Percentiles rank a stretch among this genome's conserved stretches.
Evolutionary conservation across 768 basidiomycete genomes (phyloP).

Genomic region (Collybiopsis confluens): DNA sequence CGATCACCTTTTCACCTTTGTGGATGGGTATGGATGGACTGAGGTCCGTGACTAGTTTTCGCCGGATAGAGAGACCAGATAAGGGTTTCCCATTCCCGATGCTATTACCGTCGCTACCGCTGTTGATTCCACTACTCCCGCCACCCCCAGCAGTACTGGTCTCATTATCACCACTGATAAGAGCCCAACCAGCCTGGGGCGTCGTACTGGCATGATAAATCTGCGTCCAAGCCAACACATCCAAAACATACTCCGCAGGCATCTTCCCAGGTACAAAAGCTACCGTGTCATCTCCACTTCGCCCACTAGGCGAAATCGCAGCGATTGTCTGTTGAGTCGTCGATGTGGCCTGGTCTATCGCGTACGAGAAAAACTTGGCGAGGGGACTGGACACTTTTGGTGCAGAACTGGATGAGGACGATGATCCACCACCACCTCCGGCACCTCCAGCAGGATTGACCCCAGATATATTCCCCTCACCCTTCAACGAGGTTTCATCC

Average conservation of each 20-base stretch:
- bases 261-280: slow-evolving; percentile 51
- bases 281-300: slow-evolving; percentile 32
- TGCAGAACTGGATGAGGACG: slow-evolving; percentile 20
- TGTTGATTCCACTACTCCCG: no score
- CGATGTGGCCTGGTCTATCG: slow-evolving; percentile 67
- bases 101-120: no score
- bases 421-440: slow-evolving; percentile 38
- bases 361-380: slow-evolving; percentile 66
- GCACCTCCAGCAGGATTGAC: slow-evolving; percentile 7
- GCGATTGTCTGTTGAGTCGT: slow-evolving; percentile 78
- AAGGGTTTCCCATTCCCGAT: slow-evolving; percentile 32
- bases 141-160: slow-evolving; percentile 47
- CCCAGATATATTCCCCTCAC: slow-evolving; percentile 10
- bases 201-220: slow-evolving; percentile 57
- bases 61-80: slow-evolving; percentile 30
- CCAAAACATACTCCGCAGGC: slow-evolving; percentile 79
- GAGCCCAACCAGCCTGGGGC: slow-evolving; percentile 62
- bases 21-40: slow-evolving; percentile 81
- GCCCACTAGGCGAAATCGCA: slow-evolving; percentile 63
- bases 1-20: slow-evolving; percentile 86
- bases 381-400: slow-evolving; percentile 70
- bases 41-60: slow-evolving; percentile 70
- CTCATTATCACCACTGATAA: slow-evolving; percentile 66
- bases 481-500: slow-evolving; percentile 16
- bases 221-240: slow-evolving; percentile 78